Evolutionary conservation across 1,284 basidiomycete species (phyloP), one percentile per base, ranked within the genome.

Genomic region (Tausonia pullulans): DNA sequence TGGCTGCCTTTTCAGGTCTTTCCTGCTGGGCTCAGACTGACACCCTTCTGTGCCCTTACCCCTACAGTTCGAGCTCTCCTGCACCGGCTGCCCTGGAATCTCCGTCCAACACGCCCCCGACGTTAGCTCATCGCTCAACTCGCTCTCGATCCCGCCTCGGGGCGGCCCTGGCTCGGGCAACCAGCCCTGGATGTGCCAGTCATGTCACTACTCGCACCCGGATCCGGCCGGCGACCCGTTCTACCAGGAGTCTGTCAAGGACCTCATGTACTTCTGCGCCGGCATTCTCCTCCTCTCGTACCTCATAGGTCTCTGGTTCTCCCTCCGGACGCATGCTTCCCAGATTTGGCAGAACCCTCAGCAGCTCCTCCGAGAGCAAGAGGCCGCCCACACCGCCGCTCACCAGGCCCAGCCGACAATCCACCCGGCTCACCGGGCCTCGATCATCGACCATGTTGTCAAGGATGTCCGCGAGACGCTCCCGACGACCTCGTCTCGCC

Each of bases 291-390:
- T 98, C 44, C 84, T 98, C 91, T 97, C 96, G 0, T 99, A 99
- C 76, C 83, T 96, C 56, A 85, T 98, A 66, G 96, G 96, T 48
- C 80, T 98, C 0, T 98, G 96, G 96, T 99, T 98, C 80, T 98
- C 95, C 56, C 83, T 99, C 16, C 87, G 93, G 56, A 99, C 96
- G 0, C 96, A 99, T 74, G 96, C 96, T 3, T 87, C 89, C 13
- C 96, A 98, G 74, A 99, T 99, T 71, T 99, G 96, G 96, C 94
- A 98, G 74, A 98, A 98, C 72, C 92, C 92, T 3, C 89, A 91
- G 71, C 88, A 86, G 67, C 79, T 93, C 11, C 80, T 93, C 69
- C 27, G 27, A 27, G 85, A 89, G 65, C 78, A 83, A 64, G 89
- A 91, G 55, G 71, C 74, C 60, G 71, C 85, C 13, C 58, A 70